Conservation (phyloP, 371 early-diverging fungal genomes). For the Mucor mucedo region DNA sequence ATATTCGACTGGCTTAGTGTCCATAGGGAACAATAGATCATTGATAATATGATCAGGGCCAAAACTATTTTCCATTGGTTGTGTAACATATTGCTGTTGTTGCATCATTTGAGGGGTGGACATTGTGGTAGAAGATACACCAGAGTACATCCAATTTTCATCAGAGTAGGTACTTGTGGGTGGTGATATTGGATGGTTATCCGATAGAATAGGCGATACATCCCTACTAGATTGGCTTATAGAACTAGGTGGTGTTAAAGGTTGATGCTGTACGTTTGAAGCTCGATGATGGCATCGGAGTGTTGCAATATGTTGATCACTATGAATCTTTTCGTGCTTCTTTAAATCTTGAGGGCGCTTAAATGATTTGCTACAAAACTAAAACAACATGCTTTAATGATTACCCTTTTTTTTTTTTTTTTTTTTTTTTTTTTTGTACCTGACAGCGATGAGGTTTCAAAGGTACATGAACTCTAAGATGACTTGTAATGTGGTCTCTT, state of each 20-base stretch:
- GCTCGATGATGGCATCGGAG: constrained; percentile 22
- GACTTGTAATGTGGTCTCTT: constrained; percentile 94
- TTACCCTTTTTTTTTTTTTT: neutral
- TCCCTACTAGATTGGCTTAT: constrained; percentile 26
- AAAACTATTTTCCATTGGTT: constrained; percentile 7
- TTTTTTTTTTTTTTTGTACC: constrained; percentile 32
- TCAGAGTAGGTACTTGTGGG: constrained; percentile 33
- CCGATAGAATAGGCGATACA: constrained; percentile 25
- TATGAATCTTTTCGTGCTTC: constrained; percentile 87
- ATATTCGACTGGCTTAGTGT: constrained; percentile 21
- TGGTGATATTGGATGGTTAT: constrained; percentile 32
- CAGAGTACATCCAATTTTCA: constrained; percentile 27
- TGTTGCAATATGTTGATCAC: constrained; percentile 45
- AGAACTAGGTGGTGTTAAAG: constrained; percentile 28
- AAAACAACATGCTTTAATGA: neutral
- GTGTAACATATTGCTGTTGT: constrained; percentile 14
- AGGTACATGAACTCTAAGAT: constrained; percentile 91
- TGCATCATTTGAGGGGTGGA: constrained; percentile 5
- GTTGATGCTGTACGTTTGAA: constrained; percentile 9
- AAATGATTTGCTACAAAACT: constrained; percentile 81
- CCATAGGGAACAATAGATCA: constrained; percentile 34
- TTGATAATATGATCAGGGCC: constrained; percentile 20
- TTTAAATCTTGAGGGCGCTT: constrained; percentile 91
- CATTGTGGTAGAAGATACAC: constrained; percentile 11
- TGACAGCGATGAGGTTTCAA: constrained; percentile 86